A percentile compares a stretch with the other conserved stretches of the same genome.
Evolutionary conservation across 140 eudicot species (phyloP).

Genomic region (Anethum foeniculum): DNA sequence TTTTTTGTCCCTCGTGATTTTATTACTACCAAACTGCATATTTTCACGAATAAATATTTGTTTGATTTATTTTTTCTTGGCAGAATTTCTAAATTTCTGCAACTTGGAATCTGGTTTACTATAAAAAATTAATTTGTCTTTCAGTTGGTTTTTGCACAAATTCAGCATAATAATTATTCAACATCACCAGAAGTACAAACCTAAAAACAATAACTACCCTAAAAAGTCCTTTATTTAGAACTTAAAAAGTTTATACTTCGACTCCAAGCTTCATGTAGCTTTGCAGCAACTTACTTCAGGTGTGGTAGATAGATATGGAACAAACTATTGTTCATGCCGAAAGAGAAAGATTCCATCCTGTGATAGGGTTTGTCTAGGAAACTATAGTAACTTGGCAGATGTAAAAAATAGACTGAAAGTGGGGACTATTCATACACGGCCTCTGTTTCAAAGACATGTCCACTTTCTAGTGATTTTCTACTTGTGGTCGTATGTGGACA

Average conservation of each 20-base stretch:
- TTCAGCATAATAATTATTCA: not conserved
- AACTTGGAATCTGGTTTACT: not conserved
- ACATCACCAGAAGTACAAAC: not conserved
- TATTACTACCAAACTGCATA: not conserved
- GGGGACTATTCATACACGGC: not conserved
- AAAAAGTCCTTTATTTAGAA: not conserved
- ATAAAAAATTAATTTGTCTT: not conserved
- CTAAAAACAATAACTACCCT: not conserved
- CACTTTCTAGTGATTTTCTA: not conserved
- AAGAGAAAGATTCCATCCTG: not conserved
- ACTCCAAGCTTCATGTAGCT: not conserved
- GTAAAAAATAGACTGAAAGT: not conserved
- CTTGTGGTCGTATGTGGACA: not conserved
- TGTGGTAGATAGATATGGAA: not conserved
- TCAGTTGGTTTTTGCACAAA: not conserved
- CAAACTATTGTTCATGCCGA: not conserved
- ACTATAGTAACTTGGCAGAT: not conserved
- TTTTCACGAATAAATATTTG: not conserved
- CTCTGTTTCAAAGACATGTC: not conserved
- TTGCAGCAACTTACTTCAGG: not conserved
- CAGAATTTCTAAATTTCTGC: not conserved
- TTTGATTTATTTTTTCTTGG: not conserved
- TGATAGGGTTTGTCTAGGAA: not conserved
- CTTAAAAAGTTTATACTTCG: not conserved
- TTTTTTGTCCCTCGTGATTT: not conserved